A percentile compares a stretch with the other conserved stretches of the same genome.
These are phyloP conservation scores for Ogataea kodamae DNA, from an alignment of 805 yeast genomes.

Conservation along the genomic window DNA sequence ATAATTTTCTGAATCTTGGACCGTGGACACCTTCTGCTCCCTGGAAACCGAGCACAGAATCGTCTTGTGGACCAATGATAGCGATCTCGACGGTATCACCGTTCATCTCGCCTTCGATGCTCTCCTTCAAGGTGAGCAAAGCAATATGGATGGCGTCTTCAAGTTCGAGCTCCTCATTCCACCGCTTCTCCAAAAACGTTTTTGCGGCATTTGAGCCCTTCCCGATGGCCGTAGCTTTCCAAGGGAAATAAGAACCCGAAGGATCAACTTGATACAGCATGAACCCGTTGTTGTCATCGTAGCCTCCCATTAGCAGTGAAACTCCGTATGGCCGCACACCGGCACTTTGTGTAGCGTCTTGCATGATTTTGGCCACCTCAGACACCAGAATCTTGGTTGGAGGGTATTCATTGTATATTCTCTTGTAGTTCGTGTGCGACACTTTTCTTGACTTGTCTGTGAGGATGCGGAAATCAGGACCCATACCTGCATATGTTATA, in stretches of 20 bases:
- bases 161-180: slow-evolving; percentile 95
- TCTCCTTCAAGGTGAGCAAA: slow-evolving; percentile 86
- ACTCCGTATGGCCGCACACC: slow-evolving; percentile 99
- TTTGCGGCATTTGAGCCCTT: slow-evolving; percentile 95
- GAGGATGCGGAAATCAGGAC: slow-evolving; percentile 94
- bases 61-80: slow-evolving; percentile 79
- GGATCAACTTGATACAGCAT: slow-evolving; percentile 97
- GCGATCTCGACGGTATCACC: slow-evolving; percentile 95
- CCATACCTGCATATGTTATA: slow-evolving; percentile 97
- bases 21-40: slow-evolving; percentile 79
- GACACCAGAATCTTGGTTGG: slow-evolving; percentile 92
- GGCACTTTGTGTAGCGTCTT: slow-evolving; percentile 97
- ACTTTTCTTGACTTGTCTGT: slow-evolving; percentile 92
- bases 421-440: slow-evolving; percentile 88
- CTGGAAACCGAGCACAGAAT: slow-evolving; percentile 74
- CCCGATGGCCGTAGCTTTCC: slow-evolving; percentile 99
- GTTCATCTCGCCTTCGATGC: slow-evolving; percentile 96
- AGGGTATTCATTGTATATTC: slow-evolving; percentile 94
- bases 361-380: slow-evolving; percentile 94
- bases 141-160: slow-evolving; percentile 99
- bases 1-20: slow-evolving; percentile 81
- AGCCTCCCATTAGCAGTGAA: slow-evolving; percentile 88
- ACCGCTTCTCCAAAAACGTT: slow-evolving; percentile 94
- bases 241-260: slow-evolving; percentile 94
- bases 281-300: slow-evolving; percentile 67